Evolutionary conservation across 371 early-diverging fungal genomes (phyloP), one percentile per base, ranked within the genome.

Genomic region (Umbelopsis sp.): DNA sequence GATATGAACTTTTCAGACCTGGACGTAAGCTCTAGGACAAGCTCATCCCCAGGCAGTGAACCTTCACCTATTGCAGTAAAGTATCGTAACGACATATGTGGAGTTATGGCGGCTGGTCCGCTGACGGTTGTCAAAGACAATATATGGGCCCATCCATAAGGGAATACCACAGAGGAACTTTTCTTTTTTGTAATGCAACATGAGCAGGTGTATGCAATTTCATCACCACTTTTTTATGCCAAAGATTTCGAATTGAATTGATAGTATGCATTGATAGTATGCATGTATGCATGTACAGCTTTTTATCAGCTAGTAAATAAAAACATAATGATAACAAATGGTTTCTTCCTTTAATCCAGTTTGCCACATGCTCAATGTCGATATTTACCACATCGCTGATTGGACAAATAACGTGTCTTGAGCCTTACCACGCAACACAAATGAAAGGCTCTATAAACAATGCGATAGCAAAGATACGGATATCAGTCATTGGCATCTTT

Each of bases 241-340:
- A 12, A 41, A 41, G 41, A 41, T 7, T 41, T 12, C 41, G 1
- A 41, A 12, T 41, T 16, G 29, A 29, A 29, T 29, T 1, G 29
- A 29, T 4, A 29, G 29, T 64, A 51, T 32, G 22, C 22, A 22
- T 22, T 22, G 22, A 22, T 22, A 22, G 22, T 22, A 22, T 22
- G 22, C 22, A 22, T 22, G 22, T 22, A 22, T 22, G 22, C 22
- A 22, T 22, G 20, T 66, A 37, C 25, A 66, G 41, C 46, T 22
- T 66, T 22, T 29, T 66, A n/a, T 66, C 65, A 32, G 32, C 66
- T 66, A 65, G 22, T 66, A 65, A 51, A 66, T 50, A 29, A 35
- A 63, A 51, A 38, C 25, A 38, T 57, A 57, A 35, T 57, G 29
- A 29, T 29, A 29, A 29, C 29, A 29, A 29, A 29, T 4, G 1